These are phyloP conservation scores for Thermothelomyces thermophilus DNA, from an alignment of 2,329 filamentous ascomycete species.

Conservation along the genomic window DNA sequence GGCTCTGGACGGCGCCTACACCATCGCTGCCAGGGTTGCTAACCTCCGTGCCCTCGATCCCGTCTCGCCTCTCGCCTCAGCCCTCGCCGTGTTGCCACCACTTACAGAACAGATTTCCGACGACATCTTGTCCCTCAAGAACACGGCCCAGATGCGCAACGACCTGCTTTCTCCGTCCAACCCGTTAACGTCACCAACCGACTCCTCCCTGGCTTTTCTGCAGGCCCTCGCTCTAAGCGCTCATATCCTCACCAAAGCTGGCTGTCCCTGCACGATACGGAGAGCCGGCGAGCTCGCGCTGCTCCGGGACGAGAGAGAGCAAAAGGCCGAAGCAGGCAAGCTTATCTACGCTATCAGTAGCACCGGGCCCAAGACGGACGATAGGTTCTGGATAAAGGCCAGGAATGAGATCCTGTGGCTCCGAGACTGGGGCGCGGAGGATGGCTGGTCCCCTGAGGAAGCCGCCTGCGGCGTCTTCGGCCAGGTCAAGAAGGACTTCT, in stretches of 20 bases:
- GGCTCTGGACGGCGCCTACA: constrained; percentile 54
- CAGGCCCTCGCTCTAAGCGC: constrained; percentile 58
- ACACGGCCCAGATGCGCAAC: constrained; percentile 41
- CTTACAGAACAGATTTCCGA: constrained; percentile 29
- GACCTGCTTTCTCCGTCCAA: constrained; percentile 55
- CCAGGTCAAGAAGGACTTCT: constrained; percentile 49
- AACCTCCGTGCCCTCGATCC: constrained; percentile 54
- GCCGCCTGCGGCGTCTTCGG: constrained; percentile 49
- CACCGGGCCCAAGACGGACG: constrained; percentile 51
- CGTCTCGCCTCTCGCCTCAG: constrained; percentile 44
- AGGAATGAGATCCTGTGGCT: constrained; percentile 67
- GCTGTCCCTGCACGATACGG: constrained; percentile 45
- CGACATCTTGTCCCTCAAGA: constrained; percentile 34
- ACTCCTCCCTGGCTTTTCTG: constrained; percentile 51
- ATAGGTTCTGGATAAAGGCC: constrained; percentile 55
- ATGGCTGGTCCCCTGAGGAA: constrained; percentile 27
- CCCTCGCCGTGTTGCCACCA: constrained; percentile 41
- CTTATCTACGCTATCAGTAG: constrained; percentile 49
- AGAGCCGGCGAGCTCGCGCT: constrained; percentile 58
- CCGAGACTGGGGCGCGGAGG: constrained; percentile 59
- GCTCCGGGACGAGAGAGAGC: constrained; percentile 56
- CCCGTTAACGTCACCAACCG: constrained; percentile 54
- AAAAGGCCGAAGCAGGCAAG: constrained; percentile 52
- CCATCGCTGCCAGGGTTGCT: constrained; percentile 53
- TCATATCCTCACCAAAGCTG: constrained; percentile 46